Percentiles rank a stretch among this genome's conserved stretches.
These are phyloP conservation scores for Coemansia sp. DNA, from an alignment of 192 early-diverging fungal genomes.

Conservation along the genomic window DNA sequence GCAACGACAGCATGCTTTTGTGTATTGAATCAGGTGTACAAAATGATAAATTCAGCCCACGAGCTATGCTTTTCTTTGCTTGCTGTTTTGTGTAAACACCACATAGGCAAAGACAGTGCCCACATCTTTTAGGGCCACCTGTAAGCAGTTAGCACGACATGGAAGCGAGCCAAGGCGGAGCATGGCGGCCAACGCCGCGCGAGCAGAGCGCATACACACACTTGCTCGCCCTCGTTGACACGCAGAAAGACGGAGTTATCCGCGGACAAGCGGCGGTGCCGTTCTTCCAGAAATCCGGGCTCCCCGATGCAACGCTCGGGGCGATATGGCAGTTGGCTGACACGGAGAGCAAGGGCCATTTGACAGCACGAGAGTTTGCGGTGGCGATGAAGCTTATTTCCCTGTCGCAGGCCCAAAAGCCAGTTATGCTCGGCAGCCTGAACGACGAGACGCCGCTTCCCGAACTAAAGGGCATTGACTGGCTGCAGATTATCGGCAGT, in stretches of 20 bases:
- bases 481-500: slow-evolving; percentile 13
- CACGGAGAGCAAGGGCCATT: slow-evolving; percentile 69
- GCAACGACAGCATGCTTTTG: background rate
- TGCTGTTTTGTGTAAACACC: background rate
- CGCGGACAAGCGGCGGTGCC: slow-evolving; percentile 68
- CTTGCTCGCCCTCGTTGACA: slow-evolving; percentile 63
- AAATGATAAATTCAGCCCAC: background rate
- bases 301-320: slow-evolving; percentile 61
- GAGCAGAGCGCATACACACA: slow-evolving; percentile 64
- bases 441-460: slow-evolving; percentile 57
- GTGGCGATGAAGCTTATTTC: slow-evolving; percentile 88
- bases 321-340: slow-evolving; percentile 90
- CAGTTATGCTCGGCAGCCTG: slow-evolving; percentile 54
- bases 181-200: slow-evolving; percentile 58
- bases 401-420: slow-evolving; percentile 72
- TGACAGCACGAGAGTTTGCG: slow-evolving; percentile 71
- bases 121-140: too few species aligned
- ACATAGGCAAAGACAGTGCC: too few species aligned
- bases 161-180: slow-evolving; percentile 22
- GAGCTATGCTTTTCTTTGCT: background rate
- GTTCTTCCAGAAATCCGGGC: slow-evolving; percentile 72
- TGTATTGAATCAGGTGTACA: background rate
- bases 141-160: slow-evolving; percentile 5
- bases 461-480: slow-evolving; percentile 58
- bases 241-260: slow-evolving; percentile 62